These are phyloP conservation scores for Solanum arcanum DNA, from an alignment of 257 asterid genomes.

Conservation along the genomic window DNA sequence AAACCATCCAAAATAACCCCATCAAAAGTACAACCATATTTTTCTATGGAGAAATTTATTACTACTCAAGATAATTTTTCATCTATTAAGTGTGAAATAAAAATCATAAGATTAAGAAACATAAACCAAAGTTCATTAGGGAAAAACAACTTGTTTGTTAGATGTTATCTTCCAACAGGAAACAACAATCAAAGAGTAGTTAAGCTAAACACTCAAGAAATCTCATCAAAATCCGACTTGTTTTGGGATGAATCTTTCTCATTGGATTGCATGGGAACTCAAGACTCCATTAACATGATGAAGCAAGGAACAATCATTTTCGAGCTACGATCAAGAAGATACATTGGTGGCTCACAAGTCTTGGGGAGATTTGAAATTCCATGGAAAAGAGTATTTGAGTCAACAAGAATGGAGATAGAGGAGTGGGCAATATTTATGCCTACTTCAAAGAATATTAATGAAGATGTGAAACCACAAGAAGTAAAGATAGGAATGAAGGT, in stretches of 20 bases:
- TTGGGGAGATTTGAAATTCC: slow-evolving; percentile 48
- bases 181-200: slow-evolving; percentile 28
- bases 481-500: slow-evolving; percentile 33
- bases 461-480: slow-evolving; percentile 36
- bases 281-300: slow-evolving; percentile 21
- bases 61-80: neutral
- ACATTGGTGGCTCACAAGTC: slow-evolving; percentile 30
- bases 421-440: slow-evolving; percentile 39
- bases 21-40: neutral
- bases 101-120: slow-evolving; percentile 34
- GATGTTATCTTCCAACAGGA: slow-evolving; percentile 50
- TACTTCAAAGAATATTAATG: neutral
- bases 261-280: slow-evolving; percentile 9
- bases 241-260: slow-evolving; percentile 27
- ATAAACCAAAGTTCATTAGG: slow-evolving; percentile 12
- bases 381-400: slow-evolving; percentile 23
- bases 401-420: slow-evolving; percentile 22
- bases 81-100: slow-evolving; percentile 20
- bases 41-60: slow-evolving; percentile 17
- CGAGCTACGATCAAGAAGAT: slow-evolving; percentile 42
- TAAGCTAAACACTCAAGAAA: slow-evolving; percentile 29
- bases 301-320: slow-evolving; percentile 25
- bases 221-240: slow-evolving; percentile 31
- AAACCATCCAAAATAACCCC: neutral
- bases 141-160: slow-evolving; percentile 25